phyloP scores from a whole-genome alignment of 176 grass and related monocot genomes.

The Hsuehochloa calcarea region DNA sequence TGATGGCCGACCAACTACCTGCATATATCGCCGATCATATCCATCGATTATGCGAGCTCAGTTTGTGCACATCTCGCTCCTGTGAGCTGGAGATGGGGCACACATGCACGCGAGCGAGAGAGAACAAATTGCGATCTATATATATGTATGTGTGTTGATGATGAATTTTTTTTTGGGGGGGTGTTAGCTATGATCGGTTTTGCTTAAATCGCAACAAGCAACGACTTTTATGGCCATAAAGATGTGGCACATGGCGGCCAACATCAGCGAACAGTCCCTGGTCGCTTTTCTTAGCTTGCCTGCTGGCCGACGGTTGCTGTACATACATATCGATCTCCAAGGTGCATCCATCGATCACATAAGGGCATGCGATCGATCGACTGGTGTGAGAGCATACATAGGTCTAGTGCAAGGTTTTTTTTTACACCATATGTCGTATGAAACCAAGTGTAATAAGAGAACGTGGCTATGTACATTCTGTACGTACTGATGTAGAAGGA shows the following conservation, averaged over 20 bases:
- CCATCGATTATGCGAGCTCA: neutral
- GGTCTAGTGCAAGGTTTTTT: too few species aligned
- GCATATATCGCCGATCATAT: neutral
- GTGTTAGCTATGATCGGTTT: neutral
- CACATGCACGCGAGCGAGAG: neutral
- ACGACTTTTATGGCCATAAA: constrained; percentile 25
- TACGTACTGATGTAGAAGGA: too few species aligned
- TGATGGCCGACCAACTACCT: too few species aligned
- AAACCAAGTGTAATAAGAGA: too few species aligned
- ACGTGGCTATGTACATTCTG: too few species aligned
- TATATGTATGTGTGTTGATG: neutral
- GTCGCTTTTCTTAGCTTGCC: neutral
- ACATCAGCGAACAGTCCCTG: neutral
- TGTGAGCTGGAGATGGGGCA: constrained; percentile 9
- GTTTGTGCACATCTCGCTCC: neutral
- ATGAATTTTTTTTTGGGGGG: neutral
- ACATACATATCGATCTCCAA: too few species aligned
- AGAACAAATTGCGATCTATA: neutral
- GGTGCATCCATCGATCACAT: too few species aligned
- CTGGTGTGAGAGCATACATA: too few species aligned
- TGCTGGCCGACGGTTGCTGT: neutral
- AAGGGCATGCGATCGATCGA: too few species aligned
- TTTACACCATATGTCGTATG: too few species aligned
- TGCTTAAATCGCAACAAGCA: neutral
- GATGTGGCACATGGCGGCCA: constrained; percentile 20